phyloP scores from a whole-genome alignment of 1,284 basidiomycete genomes.

The Leccinum solheimii region DNA sequence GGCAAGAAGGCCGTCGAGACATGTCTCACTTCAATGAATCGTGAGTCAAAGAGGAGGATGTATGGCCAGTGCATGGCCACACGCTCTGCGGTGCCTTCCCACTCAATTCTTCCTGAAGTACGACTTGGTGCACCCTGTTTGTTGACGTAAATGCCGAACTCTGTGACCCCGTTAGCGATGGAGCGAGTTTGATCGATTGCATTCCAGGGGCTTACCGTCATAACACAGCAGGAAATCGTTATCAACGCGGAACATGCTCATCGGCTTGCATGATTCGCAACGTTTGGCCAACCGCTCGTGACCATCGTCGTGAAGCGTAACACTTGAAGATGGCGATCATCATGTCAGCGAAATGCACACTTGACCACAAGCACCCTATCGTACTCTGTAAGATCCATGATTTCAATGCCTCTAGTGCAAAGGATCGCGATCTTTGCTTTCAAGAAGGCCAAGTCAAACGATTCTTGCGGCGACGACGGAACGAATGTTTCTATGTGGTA shows the following conservation, averaged over 20 bases:
- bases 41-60: conserved; percentile 85
- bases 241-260: conserved; percentile 91
- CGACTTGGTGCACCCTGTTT: conserved; percentile 86
- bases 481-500: conserved; percentile 97
- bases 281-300: conserved; percentile 75
- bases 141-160: conserved; percentile 90
- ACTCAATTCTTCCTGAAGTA: conserved; percentile 78
- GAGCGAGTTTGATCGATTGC: background rate
- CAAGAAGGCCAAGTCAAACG: conserved; percentile 83
- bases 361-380: conserved; percentile 32
- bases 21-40: conserved; percentile 93
- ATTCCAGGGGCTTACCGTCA: conserved; percentile 57
- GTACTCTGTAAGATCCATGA: conserved; percentile 91
- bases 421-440: conserved; percentile 90
- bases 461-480: conserved; percentile 67
- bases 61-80: conserved; percentile 90
- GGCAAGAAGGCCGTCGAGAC: conserved; percentile 77
- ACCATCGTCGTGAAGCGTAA: conserved; percentile 77
- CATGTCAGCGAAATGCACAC: conserved; percentile 5
- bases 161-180: conserved; percentile 41
- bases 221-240: conserved; percentile 94
- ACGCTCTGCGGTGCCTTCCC: conserved; percentile 89
- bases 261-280: conserved; percentile 78
- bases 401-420: conserved; percentile 93
- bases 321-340: conserved; percentile 67